A percentile compares a stretch with the other conserved stretches of the same genome.
Evolutionary conservation across 78 protist genomes (phyloP).

Genomic region (Dictyostelium intermedium): DNA sequence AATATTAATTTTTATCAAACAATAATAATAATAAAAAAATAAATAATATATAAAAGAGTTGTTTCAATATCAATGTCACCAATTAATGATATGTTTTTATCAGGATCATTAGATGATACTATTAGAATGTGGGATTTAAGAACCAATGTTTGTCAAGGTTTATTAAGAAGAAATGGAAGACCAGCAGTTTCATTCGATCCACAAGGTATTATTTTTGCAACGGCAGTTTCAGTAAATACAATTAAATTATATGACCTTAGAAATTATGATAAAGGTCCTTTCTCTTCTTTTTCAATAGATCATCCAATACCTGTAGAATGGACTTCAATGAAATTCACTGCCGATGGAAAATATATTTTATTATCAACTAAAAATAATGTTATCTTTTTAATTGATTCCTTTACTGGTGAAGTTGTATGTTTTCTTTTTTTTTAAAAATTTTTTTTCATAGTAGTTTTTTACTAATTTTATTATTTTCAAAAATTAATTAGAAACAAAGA

Average conservation of each 20-base stretch:
- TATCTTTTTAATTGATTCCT: constrained; percentile 80
- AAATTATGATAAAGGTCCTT: constrained; percentile 77
- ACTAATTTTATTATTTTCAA: neutral
- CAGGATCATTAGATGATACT: constrained; percentile 82
- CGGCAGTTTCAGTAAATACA: constrained; percentile 43
- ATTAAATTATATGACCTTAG: constrained; percentile 80
- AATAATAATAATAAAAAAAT: too few species aligned
- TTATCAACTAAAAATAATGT: constrained; percentile 53
- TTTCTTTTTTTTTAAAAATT: neutral
- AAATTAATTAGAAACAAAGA: constrained; percentile 46
- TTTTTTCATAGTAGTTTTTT: neutral
- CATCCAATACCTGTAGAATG: constrained; percentile 74
- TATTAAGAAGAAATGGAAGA: constrained; percentile 54
- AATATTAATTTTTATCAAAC: too few species aligned
- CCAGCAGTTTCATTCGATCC: constrained; percentile 83
- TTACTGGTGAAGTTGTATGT: constrained; percentile 65
- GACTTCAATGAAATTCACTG: constrained; percentile 75
- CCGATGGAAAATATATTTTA: constrained; percentile 82
- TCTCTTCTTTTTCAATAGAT: constrained; percentile 33
- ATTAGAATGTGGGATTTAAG: constrained; percentile 89
- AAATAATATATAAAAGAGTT: constrained; percentile 42
- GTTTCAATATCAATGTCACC: constrained; percentile 84
- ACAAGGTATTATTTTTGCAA: constrained; percentile 79
- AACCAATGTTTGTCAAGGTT: constrained; percentile 80
- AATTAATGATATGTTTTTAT: constrained; percentile 78